These are phyloP conservation scores for Kuraishia floccosa DNA, from an alignment of 805 yeast genomes.

Conservation along the genomic window DNA sequence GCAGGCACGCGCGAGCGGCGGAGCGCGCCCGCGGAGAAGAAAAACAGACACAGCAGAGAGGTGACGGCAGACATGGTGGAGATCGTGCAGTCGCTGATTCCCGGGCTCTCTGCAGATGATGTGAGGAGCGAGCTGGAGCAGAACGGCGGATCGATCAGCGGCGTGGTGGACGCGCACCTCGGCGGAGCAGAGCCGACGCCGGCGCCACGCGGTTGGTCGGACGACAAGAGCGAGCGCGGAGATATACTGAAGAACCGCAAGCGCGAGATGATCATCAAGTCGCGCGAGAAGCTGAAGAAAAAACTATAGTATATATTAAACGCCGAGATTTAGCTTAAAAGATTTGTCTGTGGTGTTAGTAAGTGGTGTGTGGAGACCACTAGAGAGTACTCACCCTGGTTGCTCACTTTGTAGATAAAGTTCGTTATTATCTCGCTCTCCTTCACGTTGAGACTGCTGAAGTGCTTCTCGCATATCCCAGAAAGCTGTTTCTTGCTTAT, in stretches of 20 bases:
- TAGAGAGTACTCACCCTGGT: slow-evolving; percentile 31
- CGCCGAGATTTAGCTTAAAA: slow-evolving; percentile 20
- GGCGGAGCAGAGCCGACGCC: slow-evolving; percentile 47
- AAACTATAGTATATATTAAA: background rate
- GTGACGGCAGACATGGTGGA: slow-evolving; percentile 72
- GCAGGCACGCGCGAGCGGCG: background rate
- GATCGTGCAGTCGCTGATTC: slow-evolving; percentile 76
- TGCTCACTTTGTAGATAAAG: slow-evolving; percentile 75
- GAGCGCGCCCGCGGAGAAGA: slow-evolving; percentile 5
- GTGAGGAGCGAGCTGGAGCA: slow-evolving; percentile 63
- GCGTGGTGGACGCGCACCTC: slow-evolving; percentile 64
- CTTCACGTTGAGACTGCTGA: slow-evolving; percentile 38
- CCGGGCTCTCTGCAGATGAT: slow-evolving; percentile 55
- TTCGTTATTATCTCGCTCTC: slow-evolving; percentile 85
- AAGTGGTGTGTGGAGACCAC: background rate
- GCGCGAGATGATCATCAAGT: slow-evolving; percentile 43
- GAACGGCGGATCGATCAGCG: slow-evolving; percentile 66
- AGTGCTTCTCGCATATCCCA: slow-evolving; percentile 54
- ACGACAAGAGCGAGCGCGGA: slow-evolving; percentile 12
- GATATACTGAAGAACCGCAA: slow-evolving; percentile 17
- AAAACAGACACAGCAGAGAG: slow-evolving; percentile 18
- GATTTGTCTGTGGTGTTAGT: slow-evolving; percentile 15
- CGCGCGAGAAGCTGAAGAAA: slow-evolving; percentile 6
- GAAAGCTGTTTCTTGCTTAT: slow-evolving; percentile 53
- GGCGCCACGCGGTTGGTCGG: slow-evolving; percentile 28